A percentile compares a stretch with the other conserved stretches of the same genome.
phyloP scores from a whole-genome alignment of 2,329 filamentous ascomycete genomes.

The Dothistroma pini region DNA sequence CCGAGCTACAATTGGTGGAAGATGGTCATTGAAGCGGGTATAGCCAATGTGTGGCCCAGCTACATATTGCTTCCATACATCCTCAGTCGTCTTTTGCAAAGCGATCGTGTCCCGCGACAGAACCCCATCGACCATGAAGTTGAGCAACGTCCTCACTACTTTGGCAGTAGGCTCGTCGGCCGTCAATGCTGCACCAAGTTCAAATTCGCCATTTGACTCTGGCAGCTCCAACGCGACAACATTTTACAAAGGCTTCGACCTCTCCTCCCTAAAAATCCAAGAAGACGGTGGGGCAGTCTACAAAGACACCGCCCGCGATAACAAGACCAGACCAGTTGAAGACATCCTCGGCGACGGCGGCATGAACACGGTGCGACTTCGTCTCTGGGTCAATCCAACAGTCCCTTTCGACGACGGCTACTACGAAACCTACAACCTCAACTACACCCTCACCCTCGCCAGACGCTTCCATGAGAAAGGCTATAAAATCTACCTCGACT shows the following conservation, averaged over 20 bases:
- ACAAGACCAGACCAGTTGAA: constrained; percentile 36
- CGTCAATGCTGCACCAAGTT: background rate
- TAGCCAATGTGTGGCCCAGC: background rate
- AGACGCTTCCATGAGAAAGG: constrained; percentile 36
- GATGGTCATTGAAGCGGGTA: background rate
- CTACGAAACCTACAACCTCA: constrained; percentile 32
- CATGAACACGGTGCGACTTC: constrained; percentile 36
- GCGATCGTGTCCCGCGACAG: background rate
- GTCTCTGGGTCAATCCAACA: constrained; percentile 32
- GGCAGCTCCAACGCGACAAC: constrained; percentile 10
- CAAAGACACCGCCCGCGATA: constrained; percentile 37
- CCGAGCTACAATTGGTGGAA: background rate
- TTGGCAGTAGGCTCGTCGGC: background rate
- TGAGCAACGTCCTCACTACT: background rate
- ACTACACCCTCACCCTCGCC: constrained; percentile 36
- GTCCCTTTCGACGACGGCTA: constrained; percentile 29
- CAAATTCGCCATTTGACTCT: background rate
- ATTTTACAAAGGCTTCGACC: constrained; percentile 41
- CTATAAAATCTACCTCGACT: constrained; percentile 39
- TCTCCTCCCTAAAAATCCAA: constrained; percentile 38
- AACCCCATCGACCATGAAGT: background rate
- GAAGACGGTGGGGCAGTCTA: constrained; percentile 38
- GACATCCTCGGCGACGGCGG: constrained; percentile 37
- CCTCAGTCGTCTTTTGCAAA: background rate
- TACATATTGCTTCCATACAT: background rate